phyloP scores from a whole-genome alignment of 2,329 filamentous ascomycete species.

The Gremmenia infestans region DNA sequence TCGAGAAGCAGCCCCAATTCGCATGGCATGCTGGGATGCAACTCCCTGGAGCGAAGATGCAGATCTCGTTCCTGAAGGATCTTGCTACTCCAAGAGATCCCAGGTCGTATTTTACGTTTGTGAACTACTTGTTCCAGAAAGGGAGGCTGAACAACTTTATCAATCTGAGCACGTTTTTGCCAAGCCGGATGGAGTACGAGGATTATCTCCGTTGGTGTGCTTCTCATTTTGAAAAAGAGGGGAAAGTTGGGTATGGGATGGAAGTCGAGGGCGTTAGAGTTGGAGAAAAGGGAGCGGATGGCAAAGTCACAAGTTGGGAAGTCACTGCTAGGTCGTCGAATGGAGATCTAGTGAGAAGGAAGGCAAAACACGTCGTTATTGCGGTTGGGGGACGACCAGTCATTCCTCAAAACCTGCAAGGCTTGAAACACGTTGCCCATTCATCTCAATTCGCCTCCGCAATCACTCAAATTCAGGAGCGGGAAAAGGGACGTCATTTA shows the following conservation, averaged over 20 bases:
- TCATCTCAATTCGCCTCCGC: conserved; percentile 77
- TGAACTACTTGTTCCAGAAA: conserved; percentile 86
- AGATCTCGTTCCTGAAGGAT: conserved; percentile 97
- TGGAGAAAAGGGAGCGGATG: conserved; percentile 9
- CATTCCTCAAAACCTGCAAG: conserved; percentile 65
- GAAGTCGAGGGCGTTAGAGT: conserved; percentile 59
- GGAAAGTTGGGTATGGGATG: conserved; percentile 64
- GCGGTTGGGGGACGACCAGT: conserved; percentile 63
- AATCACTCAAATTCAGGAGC: conserved; percentile 50
- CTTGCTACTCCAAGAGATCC: conserved; percentile 86
- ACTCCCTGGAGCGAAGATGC: conserved; percentile 89
- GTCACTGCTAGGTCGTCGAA: conserved; percentile 30
- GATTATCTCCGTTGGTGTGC: conserved; percentile 96
- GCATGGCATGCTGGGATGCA: conserved; percentile 96
- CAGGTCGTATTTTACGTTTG: conserved; percentile 85
- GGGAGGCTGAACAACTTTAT: conserved; percentile 82
- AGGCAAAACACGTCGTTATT: conserved; percentile 51
- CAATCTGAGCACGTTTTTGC: conserved; percentile 84
- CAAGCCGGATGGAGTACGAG: conserved; percentile 83
- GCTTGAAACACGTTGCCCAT: conserved; percentile 73
- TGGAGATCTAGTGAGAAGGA: conserved; percentile 36
- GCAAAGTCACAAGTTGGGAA: conserved; percentile 30
- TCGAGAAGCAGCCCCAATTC: conserved; percentile 80
- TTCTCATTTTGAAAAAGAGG: conserved; percentile 56
- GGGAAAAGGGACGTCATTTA: conserved; percentile 14